phyloP scores from a whole-genome alignment of 768 basidiomycete genomes.

The Boletellus sp. region DNA sequence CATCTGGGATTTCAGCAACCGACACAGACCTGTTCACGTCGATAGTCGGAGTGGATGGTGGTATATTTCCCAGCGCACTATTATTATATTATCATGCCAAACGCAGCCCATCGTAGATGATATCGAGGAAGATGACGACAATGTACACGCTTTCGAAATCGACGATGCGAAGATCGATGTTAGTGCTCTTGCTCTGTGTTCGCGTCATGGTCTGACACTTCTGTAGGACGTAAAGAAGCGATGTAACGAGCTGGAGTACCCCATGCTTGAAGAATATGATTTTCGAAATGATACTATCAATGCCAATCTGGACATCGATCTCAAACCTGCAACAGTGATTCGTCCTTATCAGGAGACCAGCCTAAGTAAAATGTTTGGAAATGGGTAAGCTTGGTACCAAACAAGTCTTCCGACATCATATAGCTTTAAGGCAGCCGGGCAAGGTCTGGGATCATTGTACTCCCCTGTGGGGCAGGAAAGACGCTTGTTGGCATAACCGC shows the following conservation, averaged over 20 bases:
- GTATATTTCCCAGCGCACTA: conserved; percentile 39
- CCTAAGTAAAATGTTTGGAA: conserved; percentile 99
- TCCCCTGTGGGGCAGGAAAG: conserved; percentile 98
- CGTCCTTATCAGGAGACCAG: conserved; percentile 98
- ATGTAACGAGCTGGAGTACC: conserved; percentile 95
- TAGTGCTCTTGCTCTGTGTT: conserved; percentile 20
- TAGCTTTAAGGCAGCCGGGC: conserved; percentile 64
- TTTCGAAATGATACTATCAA: conserved; percentile 97
- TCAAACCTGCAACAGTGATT: conserved; percentile 96
- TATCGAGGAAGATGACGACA: conserved; percentile 96
- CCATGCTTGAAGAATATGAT: conserved; percentile 99
- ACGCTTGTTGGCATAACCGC: conserved; percentile 99
- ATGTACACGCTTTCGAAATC: conserved; percentile 96
- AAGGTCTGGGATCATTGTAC: conserved; percentile 94
- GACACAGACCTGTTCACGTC: conserved; percentile 89
- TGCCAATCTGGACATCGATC: conserved; percentile 95
- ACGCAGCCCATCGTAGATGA: conserved; percentile 58
- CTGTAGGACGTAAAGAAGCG: conserved; percentile 88
- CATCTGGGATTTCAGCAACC: conserved; percentile 29
- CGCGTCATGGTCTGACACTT: conserved; percentile 6
- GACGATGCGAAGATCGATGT: conserved; percentile 92
- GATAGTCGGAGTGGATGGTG: conserved; percentile 91
- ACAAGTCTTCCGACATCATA: neutral
- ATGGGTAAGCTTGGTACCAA: conserved; percentile 58
- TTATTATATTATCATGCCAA: neutral